phyloP scores from a whole-genome alignment of 495 filamentous ascomycete genomes.

The Aspergillus cavernicola region DNA sequence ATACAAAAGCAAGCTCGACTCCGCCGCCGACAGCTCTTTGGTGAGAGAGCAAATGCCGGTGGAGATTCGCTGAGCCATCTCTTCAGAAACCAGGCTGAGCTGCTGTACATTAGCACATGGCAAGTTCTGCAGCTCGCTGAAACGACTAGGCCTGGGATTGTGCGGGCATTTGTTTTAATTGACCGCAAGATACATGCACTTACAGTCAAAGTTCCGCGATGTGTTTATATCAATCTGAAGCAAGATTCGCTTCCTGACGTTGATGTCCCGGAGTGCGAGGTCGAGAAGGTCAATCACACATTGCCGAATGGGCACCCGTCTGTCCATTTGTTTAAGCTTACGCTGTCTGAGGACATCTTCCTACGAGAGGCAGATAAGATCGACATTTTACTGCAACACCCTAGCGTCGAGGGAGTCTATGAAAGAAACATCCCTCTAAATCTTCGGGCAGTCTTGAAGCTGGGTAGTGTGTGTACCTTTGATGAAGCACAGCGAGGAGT shows the following conservation, averaged over 20 bases:
- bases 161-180: constrained; percentile 87
- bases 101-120: constrained; percentile 88
- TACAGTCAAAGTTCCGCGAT: constrained; percentile 83
- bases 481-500: constrained; percentile 87
- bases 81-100: constrained; percentile 87
- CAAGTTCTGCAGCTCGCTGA: constrained; percentile 84
- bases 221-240: constrained; percentile 89
- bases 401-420: constrained; percentile 94
- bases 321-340: constrained; percentile 89
- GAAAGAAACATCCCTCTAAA: constrained; percentile 87
- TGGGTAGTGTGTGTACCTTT: constrained; percentile 93
- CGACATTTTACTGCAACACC: constrained; percentile 77
- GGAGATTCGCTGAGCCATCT: constrained; percentile 75
- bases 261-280: constrained; percentile 78
- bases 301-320: constrained; percentile 94
- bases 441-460: constrained; percentile 76
- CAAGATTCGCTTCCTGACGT: constrained; percentile 82
- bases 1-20: constrained; percentile 90
- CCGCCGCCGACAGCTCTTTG: constrained; percentile 87
- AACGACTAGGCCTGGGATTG: constrained; percentile 77
- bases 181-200: constrained; percentile 84
- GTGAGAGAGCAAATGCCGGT: constrained; percentile 68
- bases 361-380: constrained; percentile 80
- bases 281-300: constrained; percentile 87
- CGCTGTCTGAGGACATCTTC: constrained; percentile 83